phyloP scores from a whole-genome alignment of 805 yeast species.

The Clavispora carvajalis region DNA sequence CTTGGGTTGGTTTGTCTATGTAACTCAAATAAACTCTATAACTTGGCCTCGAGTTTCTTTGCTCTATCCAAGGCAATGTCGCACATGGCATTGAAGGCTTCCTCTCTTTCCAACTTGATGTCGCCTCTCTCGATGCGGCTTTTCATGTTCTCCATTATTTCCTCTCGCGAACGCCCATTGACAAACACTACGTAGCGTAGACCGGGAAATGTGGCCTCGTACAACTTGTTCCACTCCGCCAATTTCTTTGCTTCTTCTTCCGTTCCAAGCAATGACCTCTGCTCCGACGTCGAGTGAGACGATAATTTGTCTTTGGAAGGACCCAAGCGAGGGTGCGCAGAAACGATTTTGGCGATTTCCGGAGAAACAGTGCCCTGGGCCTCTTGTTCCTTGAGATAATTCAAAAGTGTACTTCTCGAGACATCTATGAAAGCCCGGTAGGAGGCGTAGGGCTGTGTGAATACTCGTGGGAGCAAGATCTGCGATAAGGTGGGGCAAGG shows the following conservation, averaged over 20 bases:
- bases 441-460: conserved; percentile 14
- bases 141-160: conserved; percentile 48
- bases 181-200: conserved; percentile 85
- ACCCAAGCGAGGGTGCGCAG: conserved; percentile 90
- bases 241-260: conserved; percentile 49
- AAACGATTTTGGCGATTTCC: conserved; percentile 52
- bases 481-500: conserved; percentile 48
- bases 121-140: conserved; percentile 48
- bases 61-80: conserved; percentile 83
- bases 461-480: conserved; percentile 25
- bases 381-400: conserved; percentile 23
- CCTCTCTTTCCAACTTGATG: conserved; percentile 48
- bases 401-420: conserved; percentile 34
- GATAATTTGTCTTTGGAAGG: conserved; percentile 51
- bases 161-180: conserved; percentile 68
- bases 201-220: conserved; percentile 62
- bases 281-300: conserved; percentile 66
- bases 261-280: conserved; percentile 50
- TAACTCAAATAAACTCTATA: conserved; percentile 10
- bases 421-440: conserved; percentile 41
- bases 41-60: conserved; percentile 40
- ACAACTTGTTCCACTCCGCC: conserved; percentile 47
- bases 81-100: conserved; percentile 85
- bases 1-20: too few relatives aligned
- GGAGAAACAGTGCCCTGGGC: conserved; percentile 15